Percentiles rank a stretch among this genome's conserved stretches.
Evolutionary conservation across 306 rosid genomes (phyloP).

Genomic region (Cyclanthera cordifolia): DNA sequence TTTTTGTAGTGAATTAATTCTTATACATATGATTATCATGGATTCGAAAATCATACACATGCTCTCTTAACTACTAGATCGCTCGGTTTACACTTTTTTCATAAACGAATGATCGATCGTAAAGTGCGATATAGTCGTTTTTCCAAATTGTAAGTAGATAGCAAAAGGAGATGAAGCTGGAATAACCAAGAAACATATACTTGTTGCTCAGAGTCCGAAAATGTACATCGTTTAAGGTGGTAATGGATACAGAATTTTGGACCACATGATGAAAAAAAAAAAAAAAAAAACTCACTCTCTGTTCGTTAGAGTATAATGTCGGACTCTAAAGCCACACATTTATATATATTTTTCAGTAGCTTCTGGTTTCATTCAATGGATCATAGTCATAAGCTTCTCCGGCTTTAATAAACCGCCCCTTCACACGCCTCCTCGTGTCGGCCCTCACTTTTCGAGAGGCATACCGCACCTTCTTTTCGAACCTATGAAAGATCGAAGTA

Average conservation of each 20-base stretch:
- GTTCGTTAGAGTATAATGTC: slow-evolving; percentile 26
- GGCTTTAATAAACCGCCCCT: slow-evolving; percentile 92
- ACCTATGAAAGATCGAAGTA: slow-evolving; percentile 31
- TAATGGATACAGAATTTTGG: slow-evolving; percentile 20
- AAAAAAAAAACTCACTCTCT: slow-evolving; percentile 33
- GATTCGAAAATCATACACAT: too few species aligned
- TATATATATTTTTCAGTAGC: slow-evolving; percentile 44
- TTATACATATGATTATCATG: too few species aligned
- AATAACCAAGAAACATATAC: slow-evolving; percentile 7
- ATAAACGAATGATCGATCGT: too few species aligned
- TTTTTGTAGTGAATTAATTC: too few species aligned
- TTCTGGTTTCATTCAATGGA: slow-evolving; percentile 73
- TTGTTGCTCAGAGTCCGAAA: background rate
- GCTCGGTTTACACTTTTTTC: too few species aligned
- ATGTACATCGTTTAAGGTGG: slow-evolving; percentile 16
- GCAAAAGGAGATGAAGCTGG: slow-evolving; percentile 10
- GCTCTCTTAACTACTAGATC: too few species aligned
- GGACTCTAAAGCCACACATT: slow-evolving; percentile 12
- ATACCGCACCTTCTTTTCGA: slow-evolving; percentile 77
- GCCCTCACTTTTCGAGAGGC: slow-evolving; percentile 96
- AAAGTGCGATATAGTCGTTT: too few species aligned
- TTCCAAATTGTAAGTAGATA: too few species aligned
- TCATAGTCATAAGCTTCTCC: slow-evolving; percentile 86
- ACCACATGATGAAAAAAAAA: slow-evolving; percentile 26
- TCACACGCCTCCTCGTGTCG: slow-evolving; percentile 79